These are phyloP conservation scores for Pouteria glomerata DNA, from an alignment of 148 eudicot genomes.

Conservation along the genomic window DNA sequence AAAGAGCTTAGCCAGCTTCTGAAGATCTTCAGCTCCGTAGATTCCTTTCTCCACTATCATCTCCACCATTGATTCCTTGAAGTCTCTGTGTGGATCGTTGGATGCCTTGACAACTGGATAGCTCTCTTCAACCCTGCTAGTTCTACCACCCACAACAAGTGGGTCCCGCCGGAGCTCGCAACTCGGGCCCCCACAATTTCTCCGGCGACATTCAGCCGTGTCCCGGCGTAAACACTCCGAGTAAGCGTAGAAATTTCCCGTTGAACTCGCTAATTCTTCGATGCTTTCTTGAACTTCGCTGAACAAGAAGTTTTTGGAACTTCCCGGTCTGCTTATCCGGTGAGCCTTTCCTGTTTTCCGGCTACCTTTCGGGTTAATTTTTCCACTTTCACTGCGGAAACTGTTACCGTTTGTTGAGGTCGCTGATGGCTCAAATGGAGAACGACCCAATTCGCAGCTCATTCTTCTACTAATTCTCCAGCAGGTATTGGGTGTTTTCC, in stretches of 20 bases:
- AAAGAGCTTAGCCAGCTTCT: constrained; percentile 38
- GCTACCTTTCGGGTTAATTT: neutral
- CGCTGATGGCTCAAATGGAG: neutral
- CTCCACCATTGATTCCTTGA: constrained; percentile 52
- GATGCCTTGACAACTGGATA: constrained; percentile 36
- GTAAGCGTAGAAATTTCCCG: neutral
- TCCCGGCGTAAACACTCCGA: neutral
- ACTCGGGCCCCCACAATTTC: neutral
- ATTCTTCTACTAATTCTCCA: neutral
- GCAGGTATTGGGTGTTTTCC: neutral
- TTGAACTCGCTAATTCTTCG: neutral
- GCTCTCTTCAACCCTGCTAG: constrained; percentile 3
- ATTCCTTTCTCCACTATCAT: constrained; percentile 52
- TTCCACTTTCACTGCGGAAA: neutral
- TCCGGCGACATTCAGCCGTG: neutral
- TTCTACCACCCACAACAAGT: neutral
- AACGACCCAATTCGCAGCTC: constrained; percentile 1
- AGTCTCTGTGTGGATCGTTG: constrained; percentile 37
- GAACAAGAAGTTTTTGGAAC: too few relatives aligned
- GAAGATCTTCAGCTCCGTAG: constrained; percentile 25
- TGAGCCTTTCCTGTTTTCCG: neutral
- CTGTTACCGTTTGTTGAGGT: neutral
- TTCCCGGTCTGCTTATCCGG: neutral
- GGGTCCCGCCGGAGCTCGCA: neutral
- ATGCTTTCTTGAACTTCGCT: neutral